Evolutionary conservation across 176 grass and related monocot species (phyloP).

Genomic region (Musa beccarii): DNA sequence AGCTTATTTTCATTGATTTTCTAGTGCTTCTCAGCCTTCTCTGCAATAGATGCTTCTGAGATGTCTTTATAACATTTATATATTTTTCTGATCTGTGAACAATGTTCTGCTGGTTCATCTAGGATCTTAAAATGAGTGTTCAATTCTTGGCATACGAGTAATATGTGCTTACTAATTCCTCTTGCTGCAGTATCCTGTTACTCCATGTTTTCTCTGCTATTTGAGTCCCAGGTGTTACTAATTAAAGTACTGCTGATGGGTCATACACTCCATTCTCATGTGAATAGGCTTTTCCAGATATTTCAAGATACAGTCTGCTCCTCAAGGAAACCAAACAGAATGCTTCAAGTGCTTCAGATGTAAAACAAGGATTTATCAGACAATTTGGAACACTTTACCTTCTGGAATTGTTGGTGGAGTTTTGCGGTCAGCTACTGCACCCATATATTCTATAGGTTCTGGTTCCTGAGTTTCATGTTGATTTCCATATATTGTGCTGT

Average conservation of each 20-base stretch:
- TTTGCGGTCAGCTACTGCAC: conserved; percentile 62
- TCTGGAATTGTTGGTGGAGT: conserved; percentile 46
- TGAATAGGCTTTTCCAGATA: conserved; percentile 62
- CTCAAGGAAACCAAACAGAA: conserved; percentile 17
- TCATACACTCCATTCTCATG: conserved; percentile 43
- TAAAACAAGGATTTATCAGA: conserved; percentile 41
- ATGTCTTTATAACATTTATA: background rate
- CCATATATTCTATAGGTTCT: conserved; percentile 47
- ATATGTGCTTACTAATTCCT: background rate
- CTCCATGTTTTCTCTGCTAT: conserved; percentile 68
- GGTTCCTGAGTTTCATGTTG: conserved; percentile 75
- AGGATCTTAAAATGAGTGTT: too few relatives aligned
- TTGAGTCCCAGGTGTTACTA: conserved; percentile 65
- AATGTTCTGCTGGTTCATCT: too few relatives aligned
- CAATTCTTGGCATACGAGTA: background rate
- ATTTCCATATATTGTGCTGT: conserved; percentile 54
- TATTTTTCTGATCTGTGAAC: too few relatives aligned
- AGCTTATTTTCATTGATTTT: too few relatives aligned
- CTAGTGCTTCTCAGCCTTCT: background rate
- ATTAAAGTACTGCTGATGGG: conserved; percentile 62
- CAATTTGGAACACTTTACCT: conserved; percentile 41
- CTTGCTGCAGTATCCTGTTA: conserved; percentile 74
- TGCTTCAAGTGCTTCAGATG: conserved; percentile 4
- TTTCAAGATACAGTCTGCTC: conserved; percentile 23
- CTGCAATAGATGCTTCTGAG: background rate